Evolutionary conservation across 148 eudicot species (phyloP), one percentile per base, ranked within the genome.

Genomic region (Camellia japonica): DNA sequence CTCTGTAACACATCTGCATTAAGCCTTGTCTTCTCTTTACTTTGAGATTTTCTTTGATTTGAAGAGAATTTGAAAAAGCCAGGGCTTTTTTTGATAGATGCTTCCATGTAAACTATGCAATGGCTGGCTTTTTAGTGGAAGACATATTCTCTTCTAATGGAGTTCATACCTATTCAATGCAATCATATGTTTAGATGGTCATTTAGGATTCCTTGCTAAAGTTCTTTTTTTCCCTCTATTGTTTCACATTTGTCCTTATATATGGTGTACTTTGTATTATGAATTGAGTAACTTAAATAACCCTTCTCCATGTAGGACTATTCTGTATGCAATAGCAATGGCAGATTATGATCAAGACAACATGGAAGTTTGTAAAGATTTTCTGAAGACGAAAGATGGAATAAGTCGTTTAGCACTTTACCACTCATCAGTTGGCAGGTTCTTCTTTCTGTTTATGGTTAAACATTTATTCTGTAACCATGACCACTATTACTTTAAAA

Each of bases 381-480:
- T 90, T 80, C 91, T 95, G 67, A 90, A 80, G 85, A 93, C 97
- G 38, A 89, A 80, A 80, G 95, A 89, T 76, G 99, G 97, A 73
- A 90, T 95, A 59, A 61, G 81, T 52, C 92, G 90, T 70, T 84
- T 95, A 81, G 90, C 94, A 58, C 90, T 95, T 78, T 93, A 95
- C 80, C 91, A 86, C 83, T 90, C 94, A 23, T 95, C 99, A 46
- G 82, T 90, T 64, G 94, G 97, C 86, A 93, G 97, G 99, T 95
- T 71, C 76, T 59, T 16, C 44, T 69, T 69, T 52, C 18, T 12
- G 65, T 41, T 65, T n/a, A 47, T 38, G 19, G n/a, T 1, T 62
- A 0, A 61, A 46, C n/a, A 13, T 6, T 76, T 62, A 41, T 75
- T 8, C 54, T 18, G 42, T 49, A 49, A 7, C 52, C 52, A 49